phyloP scores from a whole-genome alignment of 768 basidiomycete genomes.

The Lactarius psammicola region DNA sequence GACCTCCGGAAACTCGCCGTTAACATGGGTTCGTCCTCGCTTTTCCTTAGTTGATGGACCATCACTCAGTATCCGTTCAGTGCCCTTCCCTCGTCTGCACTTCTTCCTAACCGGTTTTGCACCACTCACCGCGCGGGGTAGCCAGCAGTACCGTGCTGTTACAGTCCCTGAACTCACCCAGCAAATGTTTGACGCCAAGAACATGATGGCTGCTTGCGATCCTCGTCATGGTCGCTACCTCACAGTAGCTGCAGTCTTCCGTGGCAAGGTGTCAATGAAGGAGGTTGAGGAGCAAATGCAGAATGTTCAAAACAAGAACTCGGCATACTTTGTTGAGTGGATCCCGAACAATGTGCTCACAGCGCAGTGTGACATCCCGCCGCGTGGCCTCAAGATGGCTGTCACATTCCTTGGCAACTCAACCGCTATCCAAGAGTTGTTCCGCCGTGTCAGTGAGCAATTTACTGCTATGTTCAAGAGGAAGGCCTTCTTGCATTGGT shows the following conservation, averaged over 20 bases:
- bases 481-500: conserved; percentile 99
- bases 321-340: conserved; percentile 99
- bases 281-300: conserved; percentile 99
- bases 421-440: conserved; percentile 95
- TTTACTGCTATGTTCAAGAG: conserved; percentile 99
- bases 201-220: conserved; percentile 99
- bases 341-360: conserved; percentile 99
- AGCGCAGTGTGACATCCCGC: conserved; percentile 97
- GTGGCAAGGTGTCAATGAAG: conserved; percentile 99
- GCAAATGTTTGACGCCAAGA: conserved; percentile 99
- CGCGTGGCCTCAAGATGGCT: conserved; percentile 93
- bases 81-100: conserved; percentile 98
- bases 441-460: conserved; percentile 98
- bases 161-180: conserved; percentile 97
- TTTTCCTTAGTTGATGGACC: background rate
- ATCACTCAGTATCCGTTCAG: conserved; percentile 40
- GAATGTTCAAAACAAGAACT: conserved; percentile 96
- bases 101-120: conserved; percentile 99
- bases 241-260: conserved; percentile 96
- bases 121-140: conserved; percentile 90
- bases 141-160: conserved; percentile 94
- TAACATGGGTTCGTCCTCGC: conserved; percentile 83
- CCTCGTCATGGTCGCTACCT: conserved; percentile 97
- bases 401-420: conserved; percentile 98
- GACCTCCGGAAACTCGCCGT: conserved; percentile 97